A percentile compares a stretch with the other conserved stretches of the same genome.
Conservation (phyloP, 1,139 yeast genomes). For the Magnusiomyces paraingens region DNA sequence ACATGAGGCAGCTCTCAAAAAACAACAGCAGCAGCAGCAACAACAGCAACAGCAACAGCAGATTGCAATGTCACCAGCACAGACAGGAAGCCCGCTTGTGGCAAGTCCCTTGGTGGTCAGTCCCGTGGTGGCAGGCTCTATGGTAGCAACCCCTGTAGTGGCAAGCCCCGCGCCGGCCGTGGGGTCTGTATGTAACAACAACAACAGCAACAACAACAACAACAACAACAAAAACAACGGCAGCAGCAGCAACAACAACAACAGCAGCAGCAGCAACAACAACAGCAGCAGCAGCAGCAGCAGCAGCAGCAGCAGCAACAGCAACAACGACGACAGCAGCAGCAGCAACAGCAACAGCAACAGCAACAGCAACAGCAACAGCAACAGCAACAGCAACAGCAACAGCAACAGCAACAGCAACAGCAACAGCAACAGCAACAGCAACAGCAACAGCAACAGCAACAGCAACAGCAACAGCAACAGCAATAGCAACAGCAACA, state of each 20-base stretch:
- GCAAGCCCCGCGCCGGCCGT: not conserved
- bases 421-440: not conserved
- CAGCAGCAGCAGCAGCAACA: not conserved
- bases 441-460: slow-evolving; percentile 1
- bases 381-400: not conserved
- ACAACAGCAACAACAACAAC: not conserved
- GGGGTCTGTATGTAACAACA: not conserved
- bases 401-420: not conserved
- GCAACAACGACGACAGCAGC: not conserved
- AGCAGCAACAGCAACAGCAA: not conserved
- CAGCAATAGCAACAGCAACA: not conserved
- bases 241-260: not conserved
- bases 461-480: not conserved
- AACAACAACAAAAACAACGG: not conserved
- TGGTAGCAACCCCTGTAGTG: too few relatives aligned
- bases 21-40: not conserved
- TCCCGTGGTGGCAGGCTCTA: too few relatives aligned
- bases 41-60: not conserved
- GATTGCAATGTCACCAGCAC: too few relatives aligned
- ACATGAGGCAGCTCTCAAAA: too few relatives aligned
- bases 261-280: not conserved
- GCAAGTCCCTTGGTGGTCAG: not conserved
- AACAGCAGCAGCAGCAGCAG: not conserved
- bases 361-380: not conserved
- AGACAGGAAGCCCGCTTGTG: too few relatives aligned